Evolutionary conservation across 1,139 yeast genomes (phyloP), one percentile per base, ranked within the genome.

Genomic region (Sugiyamaella novakii): DNA sequence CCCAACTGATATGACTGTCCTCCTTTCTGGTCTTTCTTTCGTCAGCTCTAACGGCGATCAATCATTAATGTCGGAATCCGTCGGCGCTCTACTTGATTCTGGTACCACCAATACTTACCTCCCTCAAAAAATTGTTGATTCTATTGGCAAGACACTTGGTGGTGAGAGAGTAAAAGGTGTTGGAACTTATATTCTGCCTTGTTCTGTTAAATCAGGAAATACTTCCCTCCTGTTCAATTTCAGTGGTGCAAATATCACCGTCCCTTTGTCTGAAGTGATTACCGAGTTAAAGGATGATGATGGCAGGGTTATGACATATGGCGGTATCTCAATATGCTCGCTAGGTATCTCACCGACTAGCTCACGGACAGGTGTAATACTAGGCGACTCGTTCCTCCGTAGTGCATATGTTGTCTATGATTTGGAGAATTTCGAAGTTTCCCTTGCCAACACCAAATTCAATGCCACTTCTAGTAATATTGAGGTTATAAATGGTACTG

Each of bases 381-480:
- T 87, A 8, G 96, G 96, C 33, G 95, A 87, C 65, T 78, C 83
- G 28, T 82, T 87, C 66, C 68, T 88, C 60, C 76, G 87, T 52
- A 74, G 79, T 46, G 88, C 85, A 21, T 88, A 87, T 63, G 78
- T 83, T 43, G 95, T 86, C 36, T 87, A 79, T 58, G 89, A 88
- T 64, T 70, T 86, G 54, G 91, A 84, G 29, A 79, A 77, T 59
- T 67, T 71, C 47, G 80, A 83, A 61, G 73, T 87, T 28, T 82
- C 83, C 0, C 52, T 88, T 44, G 96, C 92, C 3, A 84, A 78
- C 55, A 84, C 81, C 19, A 53, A 54, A 35, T 51, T 49, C 47
- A 57, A 60, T 37, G 54, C 51, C 7, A 54, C 60, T 10, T 50
- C 50, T 11, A 44, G 58, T n/a, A 53, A 59, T 36, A 49, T 66